phyloP scores from a whole-genome alignment of 106 monocot genomes.

The Hemerocallis citrina region DNA sequence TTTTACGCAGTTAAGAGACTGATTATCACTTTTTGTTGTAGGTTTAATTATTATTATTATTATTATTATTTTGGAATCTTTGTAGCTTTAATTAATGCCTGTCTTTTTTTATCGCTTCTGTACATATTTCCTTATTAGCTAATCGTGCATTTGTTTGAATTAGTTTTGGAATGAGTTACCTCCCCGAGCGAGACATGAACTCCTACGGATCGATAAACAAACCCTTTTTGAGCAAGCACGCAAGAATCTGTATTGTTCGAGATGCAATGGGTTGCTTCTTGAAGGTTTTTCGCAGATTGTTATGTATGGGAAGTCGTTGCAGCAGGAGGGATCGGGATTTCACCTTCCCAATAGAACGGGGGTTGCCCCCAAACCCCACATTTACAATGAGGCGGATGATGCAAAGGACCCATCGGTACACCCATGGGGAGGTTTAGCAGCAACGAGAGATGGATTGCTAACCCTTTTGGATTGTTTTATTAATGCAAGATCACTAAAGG shows the following conservation, averaged over 20 bases:
- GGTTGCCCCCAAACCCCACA: slow-evolving; percentile 4
- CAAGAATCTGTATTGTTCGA: slow-evolving; percentile 91
- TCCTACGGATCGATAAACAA: slow-evolving; percentile 88
- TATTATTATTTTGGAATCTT: not conserved
- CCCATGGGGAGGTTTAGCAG: slow-evolving; percentile 87
- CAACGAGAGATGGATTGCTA: slow-evolving; percentile 75
- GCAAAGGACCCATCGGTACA: slow-evolving; percentile 63
- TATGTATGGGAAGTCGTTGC: slow-evolving; percentile 70
- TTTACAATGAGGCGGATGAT: slow-evolving; percentile 29
- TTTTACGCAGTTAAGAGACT: no score
- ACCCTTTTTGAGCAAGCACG: slow-evolving; percentile 80
- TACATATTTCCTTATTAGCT: no score
- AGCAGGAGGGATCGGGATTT: slow-evolving; percentile 32
- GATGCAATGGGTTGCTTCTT: slow-evolving; percentile 94
- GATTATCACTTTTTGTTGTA: no score
- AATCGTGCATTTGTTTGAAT: slow-evolving; percentile 3
- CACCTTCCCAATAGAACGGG: slow-evolving; percentile 17
- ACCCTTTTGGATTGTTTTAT: slow-evolving; percentile 80
- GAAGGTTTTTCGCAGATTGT: slow-evolving; percentile 88
- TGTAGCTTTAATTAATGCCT: not conserved
- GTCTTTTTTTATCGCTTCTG: not conserved
- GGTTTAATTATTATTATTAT: no score
- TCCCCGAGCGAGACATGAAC: slow-evolving; percentile 41
- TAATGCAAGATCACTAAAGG: slow-evolving; percentile 41
- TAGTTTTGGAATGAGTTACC: slow-evolving; percentile 90